Conservation (phyloP, 1,284 basidiomycete genomes). For the Trichosporon faecale region DNA sequence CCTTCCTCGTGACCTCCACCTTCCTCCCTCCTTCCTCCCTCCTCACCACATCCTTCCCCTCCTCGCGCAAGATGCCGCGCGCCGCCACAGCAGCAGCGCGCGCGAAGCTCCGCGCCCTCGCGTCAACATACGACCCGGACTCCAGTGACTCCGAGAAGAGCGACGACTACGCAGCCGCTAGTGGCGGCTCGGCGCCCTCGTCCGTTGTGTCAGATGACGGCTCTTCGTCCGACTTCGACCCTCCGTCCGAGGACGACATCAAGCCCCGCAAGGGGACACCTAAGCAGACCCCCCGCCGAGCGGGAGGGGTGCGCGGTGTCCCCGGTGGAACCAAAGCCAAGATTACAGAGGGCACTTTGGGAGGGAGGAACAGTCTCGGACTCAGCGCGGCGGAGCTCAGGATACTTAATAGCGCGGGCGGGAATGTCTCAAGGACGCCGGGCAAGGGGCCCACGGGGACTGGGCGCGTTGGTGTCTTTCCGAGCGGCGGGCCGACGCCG, state of each 20-base stretch:
- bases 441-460: neutral
- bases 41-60: neutral
- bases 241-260: constrained; percentile 7
- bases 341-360: neutral
- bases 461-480: constrained; percentile 20
- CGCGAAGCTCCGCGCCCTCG: neutral
- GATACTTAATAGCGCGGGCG: neutral
- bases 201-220: neutral
- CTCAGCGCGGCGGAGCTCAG: neutral
- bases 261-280: neutral
- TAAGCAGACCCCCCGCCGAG: neutral
- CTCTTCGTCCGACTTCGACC: constrained; percentile 4
- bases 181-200: neutral
- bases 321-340: neutral
- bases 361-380: neutral
- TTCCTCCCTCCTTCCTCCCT: neutral
- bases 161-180: neutral
- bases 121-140: neutral
- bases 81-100: constrained; percentile 1
- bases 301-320: neutral
- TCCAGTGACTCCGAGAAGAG: neutral
- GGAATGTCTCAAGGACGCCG: neutral
- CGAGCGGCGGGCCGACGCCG: constrained; percentile 34
- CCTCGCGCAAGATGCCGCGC: neutral
- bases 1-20: too few species aligned